These are phyloP conservation scores for Geotrichum australiense DNA, from an alignment of 1,139 yeast genomes.

Conservation along the genomic window DNA sequence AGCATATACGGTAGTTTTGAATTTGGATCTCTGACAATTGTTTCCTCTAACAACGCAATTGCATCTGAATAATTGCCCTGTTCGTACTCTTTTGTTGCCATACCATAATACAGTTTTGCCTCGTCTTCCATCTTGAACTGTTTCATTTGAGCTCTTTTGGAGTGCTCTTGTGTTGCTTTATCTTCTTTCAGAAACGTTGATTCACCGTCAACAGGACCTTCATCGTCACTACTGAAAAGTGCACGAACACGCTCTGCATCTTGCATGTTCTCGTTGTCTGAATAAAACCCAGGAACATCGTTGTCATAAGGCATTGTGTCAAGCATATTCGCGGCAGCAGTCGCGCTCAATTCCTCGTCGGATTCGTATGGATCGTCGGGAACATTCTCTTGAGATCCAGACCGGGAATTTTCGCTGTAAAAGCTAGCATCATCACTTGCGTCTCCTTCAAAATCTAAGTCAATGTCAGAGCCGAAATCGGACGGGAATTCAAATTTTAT, in stretches of 20 bases:
- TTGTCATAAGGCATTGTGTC: no score
- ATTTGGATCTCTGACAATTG: constrained; percentile 66
- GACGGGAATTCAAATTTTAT: no score
- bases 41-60: constrained; percentile 58
- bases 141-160: neutral
- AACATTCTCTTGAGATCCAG: no score
- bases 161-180: neutral
- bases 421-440: no score
- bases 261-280: no score
- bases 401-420: no score
- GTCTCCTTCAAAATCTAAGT: no score
- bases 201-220: constrained; percentile 19
- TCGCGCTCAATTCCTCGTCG: no score
- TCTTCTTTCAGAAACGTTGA: constrained; percentile 21
- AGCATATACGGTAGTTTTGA: constrained; percentile 81
- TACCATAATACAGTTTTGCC: constrained; percentile 19
- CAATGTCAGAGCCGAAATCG: no score
- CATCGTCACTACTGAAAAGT: constrained; percentile 14
- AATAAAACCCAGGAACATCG: no score
- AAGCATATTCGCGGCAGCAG: no score
- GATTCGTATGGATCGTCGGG: no score
- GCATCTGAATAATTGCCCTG: constrained; percentile 60
- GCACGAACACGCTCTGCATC: constrained; percentile 8
- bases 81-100: constrained; percentile 77
- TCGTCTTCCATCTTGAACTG: constrained; percentile 18